These are phyloP conservation scores for Aspergillus pseudotamarii DNA, from an alignment of 2,329 filamentous ascomycete species.

Conservation along the genomic window DNA sequence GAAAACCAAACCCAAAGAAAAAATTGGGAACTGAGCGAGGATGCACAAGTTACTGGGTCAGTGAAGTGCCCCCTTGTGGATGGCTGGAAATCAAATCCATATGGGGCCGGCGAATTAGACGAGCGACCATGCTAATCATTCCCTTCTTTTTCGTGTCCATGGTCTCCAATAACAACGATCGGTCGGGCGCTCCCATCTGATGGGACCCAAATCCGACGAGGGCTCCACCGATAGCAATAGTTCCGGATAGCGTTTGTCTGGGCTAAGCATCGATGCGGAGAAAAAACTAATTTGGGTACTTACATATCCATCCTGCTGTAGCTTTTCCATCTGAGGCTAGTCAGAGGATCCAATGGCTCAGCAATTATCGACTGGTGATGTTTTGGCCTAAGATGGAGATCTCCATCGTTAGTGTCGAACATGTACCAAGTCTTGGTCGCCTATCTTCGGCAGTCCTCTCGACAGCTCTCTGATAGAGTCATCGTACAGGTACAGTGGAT, in stretches of 20 bases:
- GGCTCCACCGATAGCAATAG: constrained; percentile 22
- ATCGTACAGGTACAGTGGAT: neutral
- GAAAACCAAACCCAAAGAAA: neutral
- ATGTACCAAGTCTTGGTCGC: constrained; percentile 2
- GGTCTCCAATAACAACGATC: constrained; percentile 18
- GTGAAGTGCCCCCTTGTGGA: neutral
- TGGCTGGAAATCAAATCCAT: neutral
- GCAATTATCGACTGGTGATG: neutral
- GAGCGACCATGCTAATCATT: constrained; percentile 10
- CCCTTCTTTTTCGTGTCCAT: constrained; percentile 1
- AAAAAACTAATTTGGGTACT: constrained; percentile 8
- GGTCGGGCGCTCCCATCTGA: constrained; percentile 15
- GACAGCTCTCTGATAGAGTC: neutral
- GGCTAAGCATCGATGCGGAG: constrained; percentile 21
- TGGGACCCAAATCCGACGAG: constrained; percentile 13
- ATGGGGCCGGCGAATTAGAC: constrained; percentile 6
- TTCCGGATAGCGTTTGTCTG: constrained; percentile 20
- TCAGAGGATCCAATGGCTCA: neutral
- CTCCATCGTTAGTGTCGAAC: neutral
- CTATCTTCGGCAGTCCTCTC: neutral
- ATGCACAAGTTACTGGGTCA: neutral
- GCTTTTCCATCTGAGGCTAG: constrained; percentile 1
- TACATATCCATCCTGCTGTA: neutral
- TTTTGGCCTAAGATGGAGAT: constrained; percentile 1
- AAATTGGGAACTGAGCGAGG: neutral